These are phyloP conservation scores for Boletus rubescentipes DNA, from an alignment of 768 basidiomycete genomes.

Conservation along the genomic window DNA sequence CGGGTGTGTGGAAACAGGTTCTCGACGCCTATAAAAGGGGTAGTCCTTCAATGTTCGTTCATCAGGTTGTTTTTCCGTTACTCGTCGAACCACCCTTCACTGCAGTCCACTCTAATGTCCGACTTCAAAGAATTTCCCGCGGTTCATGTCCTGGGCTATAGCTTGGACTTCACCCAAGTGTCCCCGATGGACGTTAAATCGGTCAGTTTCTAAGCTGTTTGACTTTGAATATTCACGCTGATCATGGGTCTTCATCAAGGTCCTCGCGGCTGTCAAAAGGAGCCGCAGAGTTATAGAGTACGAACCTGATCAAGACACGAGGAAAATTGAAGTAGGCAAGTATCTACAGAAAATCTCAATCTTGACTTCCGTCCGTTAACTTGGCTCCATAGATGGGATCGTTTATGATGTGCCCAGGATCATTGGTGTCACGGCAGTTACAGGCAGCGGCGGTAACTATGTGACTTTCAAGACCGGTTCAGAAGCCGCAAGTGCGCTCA, in stretches of 20 bases:
- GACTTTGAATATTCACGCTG: not conserved
- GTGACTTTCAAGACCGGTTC: not conserved
- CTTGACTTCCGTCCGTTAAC: not conserved
- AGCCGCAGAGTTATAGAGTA: not conserved
- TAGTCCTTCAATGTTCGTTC: no score
- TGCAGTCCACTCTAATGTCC: no score
- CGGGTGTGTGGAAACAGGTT: no score
- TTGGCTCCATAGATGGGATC: not conserved
- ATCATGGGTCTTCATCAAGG: not conserved
- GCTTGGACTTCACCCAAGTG: conserved; percentile 3
- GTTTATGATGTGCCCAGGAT: not conserved
- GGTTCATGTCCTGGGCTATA: conserved; percentile 1
- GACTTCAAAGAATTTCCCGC: conserved; percentile 5
- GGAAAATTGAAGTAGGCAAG: not conserved
- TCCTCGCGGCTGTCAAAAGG: not conserved
- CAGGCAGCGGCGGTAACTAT: conserved; percentile 6
- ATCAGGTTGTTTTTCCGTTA: no score
- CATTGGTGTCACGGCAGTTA: not conserved
- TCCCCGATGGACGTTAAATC: conserved; percentile 3
- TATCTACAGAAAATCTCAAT: not conserved
- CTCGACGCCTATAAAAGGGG: no score
- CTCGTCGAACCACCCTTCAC: no score
- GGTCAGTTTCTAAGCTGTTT: not conserved
- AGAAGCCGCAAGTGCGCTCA: conserved; percentile 3
- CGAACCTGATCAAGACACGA: not conserved